Evolutionary conservation across 2,329 filamentous ascomycete species (phyloP).

Genomic region (Shiraia sp.): DNA sequence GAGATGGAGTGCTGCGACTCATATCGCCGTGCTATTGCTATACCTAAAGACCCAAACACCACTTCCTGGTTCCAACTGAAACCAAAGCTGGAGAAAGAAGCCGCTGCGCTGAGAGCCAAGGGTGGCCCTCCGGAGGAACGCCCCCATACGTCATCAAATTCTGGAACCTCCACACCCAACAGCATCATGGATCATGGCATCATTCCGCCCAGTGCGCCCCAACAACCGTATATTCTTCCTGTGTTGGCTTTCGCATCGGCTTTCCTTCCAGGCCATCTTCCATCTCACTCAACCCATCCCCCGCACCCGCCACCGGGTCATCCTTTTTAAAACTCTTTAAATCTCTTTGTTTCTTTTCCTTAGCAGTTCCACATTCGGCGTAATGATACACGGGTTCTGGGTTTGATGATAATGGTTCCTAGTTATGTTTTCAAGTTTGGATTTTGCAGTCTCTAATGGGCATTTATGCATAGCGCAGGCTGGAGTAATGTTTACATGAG

Average conservation of each 20-base stretch:
- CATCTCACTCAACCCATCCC: too few species aligned
- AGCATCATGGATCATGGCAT: conserved; percentile 9
- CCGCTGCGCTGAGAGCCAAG: conserved; percentile 19
- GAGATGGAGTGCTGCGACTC: conserved; percentile 45
- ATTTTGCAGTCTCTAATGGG: neutral
- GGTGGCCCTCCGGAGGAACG: conserved; percentile 9
- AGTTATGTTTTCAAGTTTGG: neutral
- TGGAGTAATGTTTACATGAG: conserved; percentile 1
- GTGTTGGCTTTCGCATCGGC: conserved; percentile 5
- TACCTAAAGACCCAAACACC: conserved; percentile 44
- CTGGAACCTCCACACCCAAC: conserved; percentile 24
- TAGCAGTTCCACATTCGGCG: too few species aligned
- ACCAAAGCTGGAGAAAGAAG: conserved; percentile 43
- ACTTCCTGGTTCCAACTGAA: conserved; percentile 42
- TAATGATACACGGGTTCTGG: too few species aligned
- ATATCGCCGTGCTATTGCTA: conserved; percentile 45
- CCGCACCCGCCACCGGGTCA: too few species aligned
- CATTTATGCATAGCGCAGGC: conserved; percentile 6
- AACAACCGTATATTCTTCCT: conserved; percentile 14
- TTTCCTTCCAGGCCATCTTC: neutral
- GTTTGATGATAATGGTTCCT: too few species aligned
- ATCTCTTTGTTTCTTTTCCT: too few species aligned
- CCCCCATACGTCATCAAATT: conserved; percentile 17
- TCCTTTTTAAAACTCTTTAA: too few species aligned
- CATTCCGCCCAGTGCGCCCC: conserved; percentile 1